Percentiles rank a stretch among this genome's conserved stretches.
Evolutionary conservation across 1,284 basidiomycete species (phyloP).

Genomic region (Fomitopsis betulina): DNA sequence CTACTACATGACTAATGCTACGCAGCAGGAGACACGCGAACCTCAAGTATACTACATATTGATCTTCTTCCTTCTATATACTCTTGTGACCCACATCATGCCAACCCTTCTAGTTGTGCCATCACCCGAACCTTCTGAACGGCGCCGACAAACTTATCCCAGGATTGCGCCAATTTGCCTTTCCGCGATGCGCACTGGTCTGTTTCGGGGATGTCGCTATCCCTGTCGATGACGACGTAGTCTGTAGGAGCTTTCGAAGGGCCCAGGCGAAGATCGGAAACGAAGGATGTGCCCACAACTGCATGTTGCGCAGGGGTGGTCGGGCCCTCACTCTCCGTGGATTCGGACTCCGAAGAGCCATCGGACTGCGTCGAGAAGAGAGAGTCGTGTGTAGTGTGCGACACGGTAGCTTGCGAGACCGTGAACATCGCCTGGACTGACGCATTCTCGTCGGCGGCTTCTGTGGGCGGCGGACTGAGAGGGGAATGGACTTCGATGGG

Average conservation of each 20-base stretch:
- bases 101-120: background rate
- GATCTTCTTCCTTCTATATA: too few species aligned
- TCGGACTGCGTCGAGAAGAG: slow-evolving; percentile 3
- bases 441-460: background rate
- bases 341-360: slow-evolving; percentile 2
- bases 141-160: slow-evolving; percentile 11
- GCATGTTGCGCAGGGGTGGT: slow-evolving; percentile 17
- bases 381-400: background rate
- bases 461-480: background rate
- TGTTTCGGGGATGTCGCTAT: slow-evolving; percentile 5
- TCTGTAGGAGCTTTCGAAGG: background rate
- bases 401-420: background rate
- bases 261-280: slow-evolving; percentile 13
- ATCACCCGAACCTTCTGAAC: slow-evolving; percentile 12
- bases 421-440: background rate
- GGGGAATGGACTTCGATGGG: slow-evolving; percentile 4
- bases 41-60: too few species aligned
- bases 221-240: background rate
- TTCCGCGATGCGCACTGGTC: slow-evolving; percentile 6
- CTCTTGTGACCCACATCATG: background rate
- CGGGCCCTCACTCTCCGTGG: slow-evolving; percentile 14
- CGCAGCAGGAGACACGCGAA: too few species aligned
- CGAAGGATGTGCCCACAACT: background rate
- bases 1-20: too few species aligned
- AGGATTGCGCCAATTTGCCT: slow-evolving; percentile 8